phyloP scores from a whole-genome alignment of 257 asterid species.

The Primulina tabacum region DNA sequence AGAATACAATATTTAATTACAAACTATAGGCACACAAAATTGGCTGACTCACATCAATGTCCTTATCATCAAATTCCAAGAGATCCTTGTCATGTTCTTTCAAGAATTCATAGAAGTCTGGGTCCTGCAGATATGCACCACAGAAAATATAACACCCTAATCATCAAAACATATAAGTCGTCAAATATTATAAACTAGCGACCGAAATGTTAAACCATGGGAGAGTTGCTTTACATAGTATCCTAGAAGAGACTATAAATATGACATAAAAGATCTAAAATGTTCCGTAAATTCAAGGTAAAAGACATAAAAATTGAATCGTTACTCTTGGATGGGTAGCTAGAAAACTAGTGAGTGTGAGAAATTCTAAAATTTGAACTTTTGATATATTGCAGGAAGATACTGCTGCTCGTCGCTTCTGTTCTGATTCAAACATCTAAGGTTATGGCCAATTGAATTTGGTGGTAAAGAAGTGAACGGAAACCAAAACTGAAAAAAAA shows the following conservation, averaged over 20 bases:
- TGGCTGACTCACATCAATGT: constrained; percentile 53
- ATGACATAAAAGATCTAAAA: background rate
- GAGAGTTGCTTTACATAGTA: background rate
- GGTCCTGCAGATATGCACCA: constrained; percentile 54
- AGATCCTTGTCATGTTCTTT: constrained; percentile 82
- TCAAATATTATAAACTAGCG: background rate
- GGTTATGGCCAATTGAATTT: background rate
- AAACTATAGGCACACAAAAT: constrained; percentile 8
- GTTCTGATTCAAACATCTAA: background rate
- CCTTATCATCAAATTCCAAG: constrained; percentile 70
- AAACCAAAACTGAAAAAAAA: background rate
- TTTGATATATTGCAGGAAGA: background rate
- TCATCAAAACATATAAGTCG: constrained; percentile 8
- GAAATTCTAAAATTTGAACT: no score
- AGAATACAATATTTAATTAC: constrained; percentile 7
- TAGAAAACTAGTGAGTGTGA: background rate
- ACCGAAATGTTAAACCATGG: background rate
- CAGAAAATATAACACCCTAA: background rate
- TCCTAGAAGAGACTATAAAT: background rate
- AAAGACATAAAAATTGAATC: background rate
- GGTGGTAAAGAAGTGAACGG: background rate
- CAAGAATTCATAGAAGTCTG: constrained; percentile 82
- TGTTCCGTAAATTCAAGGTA: background rate
- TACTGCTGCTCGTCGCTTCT: background rate
- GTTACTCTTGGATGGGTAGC: background rate